Conservation (phyloP, 2,329 filamentous ascomycete genomes). For the Apiospora sp. region DNA sequence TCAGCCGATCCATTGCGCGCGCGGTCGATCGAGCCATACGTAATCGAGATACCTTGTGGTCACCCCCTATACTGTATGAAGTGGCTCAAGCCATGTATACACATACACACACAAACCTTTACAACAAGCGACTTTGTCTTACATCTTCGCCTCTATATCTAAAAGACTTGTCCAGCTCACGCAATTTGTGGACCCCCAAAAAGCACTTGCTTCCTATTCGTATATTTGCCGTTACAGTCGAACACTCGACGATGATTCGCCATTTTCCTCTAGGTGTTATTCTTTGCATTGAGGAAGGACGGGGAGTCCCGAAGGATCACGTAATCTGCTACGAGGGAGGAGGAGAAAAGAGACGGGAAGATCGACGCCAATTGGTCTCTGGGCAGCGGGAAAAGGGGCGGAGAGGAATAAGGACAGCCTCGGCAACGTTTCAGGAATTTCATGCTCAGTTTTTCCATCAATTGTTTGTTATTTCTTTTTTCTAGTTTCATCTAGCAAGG, state of each 20-base stretch:
- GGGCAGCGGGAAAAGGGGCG: not conserved
- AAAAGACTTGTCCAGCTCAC: slow-evolving; percentile 25
- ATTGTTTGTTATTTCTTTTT: not conserved
- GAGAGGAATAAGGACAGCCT: not conserved
- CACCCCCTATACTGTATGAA: slow-evolving; percentile 7
- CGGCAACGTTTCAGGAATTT: slow-evolving; percentile 9
- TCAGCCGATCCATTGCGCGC: not conserved
- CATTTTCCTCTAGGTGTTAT: not conserved
- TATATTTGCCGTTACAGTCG: slow-evolving; percentile 13
- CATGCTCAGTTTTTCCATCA: not conserved
- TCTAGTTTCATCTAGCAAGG: slow-evolving; percentile 8
- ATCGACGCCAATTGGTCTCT: not conserved
- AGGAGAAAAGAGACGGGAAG: not conserved
- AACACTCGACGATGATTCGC: slow-evolving; percentile 11
- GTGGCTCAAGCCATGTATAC: not conserved
- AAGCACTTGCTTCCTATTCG: slow-evolving; percentile 20
- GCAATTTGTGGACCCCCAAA: slow-evolving; percentile 20
- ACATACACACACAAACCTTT: not conserved
- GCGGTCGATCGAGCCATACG: slow-evolving; percentile 8
- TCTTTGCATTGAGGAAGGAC: not conserved
- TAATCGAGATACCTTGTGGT: not conserved
- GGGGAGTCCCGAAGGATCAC: not conserved
- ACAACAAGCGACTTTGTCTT: not conserved
- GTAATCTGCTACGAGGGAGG: not conserved
- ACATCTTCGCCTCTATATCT: not conserved